Evolutionary conservation across 441 rosid genomes (phyloP).

Genomic region (Pelargonium hybrid): DNA sequence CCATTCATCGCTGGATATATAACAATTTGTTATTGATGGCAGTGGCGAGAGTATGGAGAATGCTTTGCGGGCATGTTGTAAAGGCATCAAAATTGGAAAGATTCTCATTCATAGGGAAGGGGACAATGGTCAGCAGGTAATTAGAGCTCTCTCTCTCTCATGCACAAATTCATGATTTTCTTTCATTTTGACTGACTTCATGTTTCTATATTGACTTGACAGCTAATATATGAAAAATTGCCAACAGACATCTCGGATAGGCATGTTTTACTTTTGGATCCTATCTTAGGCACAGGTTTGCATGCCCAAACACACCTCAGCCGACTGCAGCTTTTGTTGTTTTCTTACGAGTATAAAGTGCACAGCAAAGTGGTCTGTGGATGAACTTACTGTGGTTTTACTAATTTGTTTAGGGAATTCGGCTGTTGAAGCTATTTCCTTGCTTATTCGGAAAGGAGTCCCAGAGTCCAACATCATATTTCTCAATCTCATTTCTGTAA

Average conservation of each 20-base stretch:
- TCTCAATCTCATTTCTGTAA: conserved; percentile 85
- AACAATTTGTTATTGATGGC: conserved; percentile 16
- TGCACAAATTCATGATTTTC: conserved; percentile 4
- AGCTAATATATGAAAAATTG: conserved; percentile 89
- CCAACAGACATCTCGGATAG: conserved; percentile 87
- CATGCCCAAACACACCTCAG: not conserved
- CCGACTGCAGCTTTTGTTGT: not conserved
- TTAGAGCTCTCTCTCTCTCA: conserved; percentile 10
- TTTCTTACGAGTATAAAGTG: not conserved
- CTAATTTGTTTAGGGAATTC: conserved; percentile 59
- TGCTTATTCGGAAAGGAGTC: conserved; percentile 84
- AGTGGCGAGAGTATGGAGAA: conserved; percentile 99
- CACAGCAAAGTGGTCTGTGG: not conserved
- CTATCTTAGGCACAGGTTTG: conserved; percentile 92
- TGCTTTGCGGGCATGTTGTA: conserved; percentile 90
- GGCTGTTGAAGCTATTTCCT: conserved; percentile 83
- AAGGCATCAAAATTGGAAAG: conserved; percentile 96
- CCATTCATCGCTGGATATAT: not conserved
- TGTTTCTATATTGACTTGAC: conserved; percentile 21
- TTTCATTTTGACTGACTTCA: conserved; percentile 16
- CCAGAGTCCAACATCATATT: conserved; percentile 86
- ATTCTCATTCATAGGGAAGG: conserved; percentile 95
- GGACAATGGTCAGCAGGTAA: conserved; percentile 92
- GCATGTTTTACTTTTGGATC: conserved; percentile 84
- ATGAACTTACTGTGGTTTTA: not conserved